A percentile compares a stretch with the other conserved stretches of the same genome.
phyloP scores from a whole-genome alignment of 495 filamentous ascomycete species.

The Aspergillus biplanus region DNA sequence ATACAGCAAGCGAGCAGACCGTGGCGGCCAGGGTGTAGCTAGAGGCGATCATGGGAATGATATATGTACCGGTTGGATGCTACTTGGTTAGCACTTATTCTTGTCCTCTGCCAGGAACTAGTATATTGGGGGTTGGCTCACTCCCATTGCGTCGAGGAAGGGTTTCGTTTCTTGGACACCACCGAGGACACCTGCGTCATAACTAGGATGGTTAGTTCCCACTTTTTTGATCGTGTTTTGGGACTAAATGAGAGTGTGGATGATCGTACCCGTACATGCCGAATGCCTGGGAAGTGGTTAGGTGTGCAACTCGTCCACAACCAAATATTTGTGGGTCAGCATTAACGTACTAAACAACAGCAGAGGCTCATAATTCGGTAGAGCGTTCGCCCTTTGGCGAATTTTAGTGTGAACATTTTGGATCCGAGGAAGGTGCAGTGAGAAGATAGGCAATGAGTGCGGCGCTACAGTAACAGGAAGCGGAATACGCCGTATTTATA shows the following conservation, averaged over 20 bases:
- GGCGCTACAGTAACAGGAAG: too few species aligned
- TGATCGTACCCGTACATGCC: conserved; percentile 4
- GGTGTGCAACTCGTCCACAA: too few species aligned
- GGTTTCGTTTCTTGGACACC: conserved; percentile 39
- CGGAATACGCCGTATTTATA: too few species aligned
- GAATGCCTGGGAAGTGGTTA: background rate
- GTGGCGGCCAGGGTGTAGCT: conserved; percentile 38
- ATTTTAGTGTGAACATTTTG: too few species aligned
- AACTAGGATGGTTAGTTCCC: conserved; percentile 20
- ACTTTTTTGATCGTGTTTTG: background rate
- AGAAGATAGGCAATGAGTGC: too few species aligned
- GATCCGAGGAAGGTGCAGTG: too few species aligned
- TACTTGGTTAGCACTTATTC: background rate
- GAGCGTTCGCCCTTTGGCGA: background rate
- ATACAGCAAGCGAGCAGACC: conserved; percentile 31
- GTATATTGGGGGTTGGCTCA: conserved; percentile 6
- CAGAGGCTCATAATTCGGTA: conserved; percentile 5
- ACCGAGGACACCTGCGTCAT: conserved; percentile 46
- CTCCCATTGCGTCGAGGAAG: conserved; percentile 37
- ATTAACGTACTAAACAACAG: background rate
- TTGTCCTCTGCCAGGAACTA: background rate
- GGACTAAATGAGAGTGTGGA: background rate
- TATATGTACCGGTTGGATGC: conserved; percentile 35
- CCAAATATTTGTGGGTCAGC: too few species aligned
- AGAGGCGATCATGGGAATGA: conserved; percentile 42